Conservation (phyloP, 768 basidiomycete species). For the Leccinum rimulosum region DNA sequence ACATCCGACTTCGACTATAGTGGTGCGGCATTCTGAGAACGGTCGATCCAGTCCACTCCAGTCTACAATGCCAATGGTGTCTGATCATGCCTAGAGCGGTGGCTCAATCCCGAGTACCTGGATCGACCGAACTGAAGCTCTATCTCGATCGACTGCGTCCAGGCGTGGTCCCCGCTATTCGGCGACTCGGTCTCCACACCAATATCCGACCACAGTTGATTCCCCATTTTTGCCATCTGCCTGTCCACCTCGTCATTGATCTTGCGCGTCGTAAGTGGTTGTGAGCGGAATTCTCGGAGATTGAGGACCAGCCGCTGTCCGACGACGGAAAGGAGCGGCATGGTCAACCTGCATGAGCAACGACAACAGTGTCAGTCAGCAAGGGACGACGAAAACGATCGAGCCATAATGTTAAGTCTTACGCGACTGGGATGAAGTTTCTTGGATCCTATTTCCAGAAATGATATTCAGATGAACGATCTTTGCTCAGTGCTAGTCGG, state of each 20-base stretch:
- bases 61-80: too few relatives aligned
- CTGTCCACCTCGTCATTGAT: slow-evolving; percentile 10
- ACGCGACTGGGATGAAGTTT: slow-evolving; percentile 5
- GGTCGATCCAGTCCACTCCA: too few relatives aligned
- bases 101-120: neutral
- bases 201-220: neutral
- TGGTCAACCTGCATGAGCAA: slow-evolving; percentile 10
- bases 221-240: neutral
- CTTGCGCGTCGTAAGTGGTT: slow-evolving; percentile 2
- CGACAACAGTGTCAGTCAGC: neutral
- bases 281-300: slow-evolving; percentile 8
- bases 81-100: too few relatives aligned
- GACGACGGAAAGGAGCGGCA: slow-evolving; percentile 13
- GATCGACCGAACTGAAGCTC: neutral
- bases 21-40: neutral
- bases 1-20: too few relatives aligned
- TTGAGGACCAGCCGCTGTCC: slow-evolving; percentile 23
- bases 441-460: slow-evolving; percentile 12
- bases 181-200: neutral
- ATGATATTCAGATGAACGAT: neutral
- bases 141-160: neutral
- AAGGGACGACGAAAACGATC: neutral
- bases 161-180: neutral
- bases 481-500: neutral
- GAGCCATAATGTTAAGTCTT: neutral